A percentile compares a stretch with the other conserved stretches of the same genome.
Evolutionary conservation across 2,329 filamentous ascomycete genomes (phyloP).

Genomic region (Talaromyces rugulosus): DNA sequence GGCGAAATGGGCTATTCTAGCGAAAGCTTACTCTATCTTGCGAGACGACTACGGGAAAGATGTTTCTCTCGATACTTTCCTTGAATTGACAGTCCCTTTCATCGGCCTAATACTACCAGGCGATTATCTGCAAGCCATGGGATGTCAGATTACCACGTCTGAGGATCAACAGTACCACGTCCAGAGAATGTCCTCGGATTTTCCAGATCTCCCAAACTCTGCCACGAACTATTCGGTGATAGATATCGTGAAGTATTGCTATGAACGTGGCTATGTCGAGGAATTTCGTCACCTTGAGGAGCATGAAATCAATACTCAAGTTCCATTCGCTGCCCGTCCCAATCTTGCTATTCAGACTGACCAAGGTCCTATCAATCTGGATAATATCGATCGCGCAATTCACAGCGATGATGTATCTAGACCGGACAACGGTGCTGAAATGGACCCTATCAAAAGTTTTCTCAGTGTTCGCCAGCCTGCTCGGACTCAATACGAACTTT

Average conservation of each 20-base stretch:
- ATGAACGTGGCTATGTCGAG: conserved; percentile 25
- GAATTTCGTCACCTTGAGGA: conserved; percentile 12
- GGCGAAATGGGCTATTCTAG: conserved; percentile 50
- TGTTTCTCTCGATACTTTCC: conserved; percentile 46
- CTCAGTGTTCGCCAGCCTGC: not conserved
- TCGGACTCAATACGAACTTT: conserved; percentile 10
- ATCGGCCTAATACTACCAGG: conserved; percentile 46
- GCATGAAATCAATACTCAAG: conserved; percentile 16
- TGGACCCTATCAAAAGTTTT: not conserved
- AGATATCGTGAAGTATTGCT: conserved; percentile 30
- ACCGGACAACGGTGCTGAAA: not conserved
- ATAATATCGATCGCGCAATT: conserved; percentile 4
- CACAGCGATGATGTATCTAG: conserved; percentile 4
- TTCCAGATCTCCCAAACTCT: conserved; percentile 17
- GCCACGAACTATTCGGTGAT: conserved; percentile 27
- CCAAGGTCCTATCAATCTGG: not conserved
- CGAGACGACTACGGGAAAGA: conserved; percentile 48
- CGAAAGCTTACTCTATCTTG: conserved; percentile 53
- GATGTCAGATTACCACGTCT: conserved; percentile 41
- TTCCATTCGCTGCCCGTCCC: conserved; percentile 23
- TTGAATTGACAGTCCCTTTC: conserved; percentile 42
- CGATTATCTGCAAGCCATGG: conserved; percentile 44
- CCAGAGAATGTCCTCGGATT: conserved; percentile 14
- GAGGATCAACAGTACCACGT: conserved; percentile 23
- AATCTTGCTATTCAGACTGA: not conserved